Percentiles rank a stretch among this genome's conserved stretches.
These are phyloP conservation scores for Schizothecium vesticola DNA, from an alignment of 495 filamentous ascomycete genomes.

Conservation along the genomic window DNA sequence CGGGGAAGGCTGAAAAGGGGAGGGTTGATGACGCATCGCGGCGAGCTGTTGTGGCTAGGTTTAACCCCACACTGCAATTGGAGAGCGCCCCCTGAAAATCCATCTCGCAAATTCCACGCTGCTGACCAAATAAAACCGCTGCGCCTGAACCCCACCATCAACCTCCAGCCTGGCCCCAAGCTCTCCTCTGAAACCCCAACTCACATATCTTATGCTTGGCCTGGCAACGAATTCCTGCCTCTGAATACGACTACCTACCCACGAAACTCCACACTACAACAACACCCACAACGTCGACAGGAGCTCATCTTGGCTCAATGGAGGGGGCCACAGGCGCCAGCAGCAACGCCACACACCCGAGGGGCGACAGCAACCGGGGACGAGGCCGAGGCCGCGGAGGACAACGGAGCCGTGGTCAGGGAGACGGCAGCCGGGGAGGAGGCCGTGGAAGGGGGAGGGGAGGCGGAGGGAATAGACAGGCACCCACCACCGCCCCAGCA, in stretches of 20 bases:
- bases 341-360: conserved; percentile 14
- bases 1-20: not conserved
- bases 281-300: not conserved
- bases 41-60: conserved; percentile 1
- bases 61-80: not conserved
- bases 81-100: conserved; percentile 1
- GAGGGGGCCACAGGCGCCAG: conserved; percentile 10
- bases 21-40: conserved; percentile 10
- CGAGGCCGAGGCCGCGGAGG: conserved; percentile 34
- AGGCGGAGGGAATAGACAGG: not conserved
- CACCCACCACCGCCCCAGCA: not conserved
- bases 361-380: conserved; percentile 35
- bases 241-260: not conserved
- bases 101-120: conserved; percentile 14
- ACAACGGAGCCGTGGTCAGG: conserved; percentile 11
- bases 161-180: conserved; percentile 1
- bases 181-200: not conserved
- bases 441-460: conserved; percentile 17
- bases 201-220: not conserved
- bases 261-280: not conserved
- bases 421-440: conserved; percentile 11
- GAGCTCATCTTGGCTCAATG: conserved; percentile 18
- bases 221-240: not conserved
- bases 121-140: conserved; percentile 15
- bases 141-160: conserved; percentile 19